These are phyloP conservation scores for Sugiyamaella americana DNA, from an alignment of 805 yeast species.

Conservation along the genomic window DNA sequence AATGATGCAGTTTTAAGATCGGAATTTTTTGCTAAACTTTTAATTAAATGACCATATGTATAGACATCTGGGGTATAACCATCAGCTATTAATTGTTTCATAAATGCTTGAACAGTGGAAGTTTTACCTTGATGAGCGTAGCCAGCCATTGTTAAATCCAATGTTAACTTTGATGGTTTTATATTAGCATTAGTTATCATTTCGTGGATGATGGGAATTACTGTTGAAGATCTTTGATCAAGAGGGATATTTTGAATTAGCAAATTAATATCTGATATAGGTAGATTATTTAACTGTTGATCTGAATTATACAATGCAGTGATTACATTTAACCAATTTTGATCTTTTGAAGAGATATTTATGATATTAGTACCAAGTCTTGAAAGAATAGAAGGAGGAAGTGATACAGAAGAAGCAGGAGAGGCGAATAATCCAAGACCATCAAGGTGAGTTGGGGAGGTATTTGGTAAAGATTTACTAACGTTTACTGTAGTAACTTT, in stretches of 20 bases:
- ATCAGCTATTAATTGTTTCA: constrained; percentile 20
- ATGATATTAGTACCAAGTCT: constrained; percentile 18
- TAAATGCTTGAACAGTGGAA: constrained; percentile 19
- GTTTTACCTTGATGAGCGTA: constrained; percentile 29
- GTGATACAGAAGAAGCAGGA: constrained; percentile 5
- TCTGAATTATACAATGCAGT: constrained; percentile 9
- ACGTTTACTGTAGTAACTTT: not conserved
- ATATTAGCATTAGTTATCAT: constrained; percentile 22
- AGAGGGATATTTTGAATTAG: constrained; percentile 27
- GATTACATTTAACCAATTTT: constrained; percentile 22
- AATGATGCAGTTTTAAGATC: constrained; percentile 23
- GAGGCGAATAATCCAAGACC: constrained; percentile 15
- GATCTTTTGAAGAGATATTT: constrained; percentile 12
- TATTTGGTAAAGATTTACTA: not conserved
- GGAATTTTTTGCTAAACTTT: constrained; percentile 26
- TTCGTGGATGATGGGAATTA: constrained; percentile 17
- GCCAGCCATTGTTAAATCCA: constrained; percentile 29
- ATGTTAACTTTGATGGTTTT: constrained; percentile 13
- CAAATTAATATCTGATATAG: constrained; percentile 21
- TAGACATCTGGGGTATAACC: constrained; percentile 23
- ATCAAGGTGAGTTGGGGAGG: not conserved
- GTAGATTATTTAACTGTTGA: constrained; percentile 21
- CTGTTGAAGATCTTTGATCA: constrained; percentile 17
- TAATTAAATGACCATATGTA: constrained; percentile 31
- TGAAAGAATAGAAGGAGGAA: constrained; percentile 17